Percentiles rank a stretch among this genome's conserved stretches.
Evolutionary conservation across 1,139 yeast species (phyloP).

Genomic region (Zygosaccharomyces sapae): DNA sequence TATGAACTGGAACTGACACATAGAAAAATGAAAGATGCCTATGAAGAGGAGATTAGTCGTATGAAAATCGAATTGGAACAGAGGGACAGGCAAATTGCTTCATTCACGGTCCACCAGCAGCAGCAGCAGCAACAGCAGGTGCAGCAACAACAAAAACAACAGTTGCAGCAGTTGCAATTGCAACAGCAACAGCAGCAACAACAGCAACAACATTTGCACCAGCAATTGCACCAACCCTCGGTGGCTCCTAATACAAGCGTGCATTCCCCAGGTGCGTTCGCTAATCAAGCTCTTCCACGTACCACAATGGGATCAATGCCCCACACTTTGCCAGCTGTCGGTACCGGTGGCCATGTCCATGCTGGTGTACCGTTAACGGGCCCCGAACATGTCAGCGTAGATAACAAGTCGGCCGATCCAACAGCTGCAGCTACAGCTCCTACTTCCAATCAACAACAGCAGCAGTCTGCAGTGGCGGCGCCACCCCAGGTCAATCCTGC

Average conservation of each 20-base stretch:
- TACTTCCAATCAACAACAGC: background rate
- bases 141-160: constrained; percentile 11
- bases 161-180: constrained; percentile 11
- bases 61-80: constrained; percentile 82
- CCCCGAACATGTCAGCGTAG: constrained; percentile 3
- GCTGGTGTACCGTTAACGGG: constrained; percentile 1
- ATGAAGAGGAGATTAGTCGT: constrained; percentile 86
- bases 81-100: constrained; percentile 56
- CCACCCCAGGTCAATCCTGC: constrained; percentile 2
- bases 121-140: constrained; percentile 32
- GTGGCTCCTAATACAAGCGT: constrained; percentile 7
- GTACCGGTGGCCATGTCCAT: constrained; percentile 6
- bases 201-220: constrained; percentile 4
- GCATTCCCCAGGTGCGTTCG: constrained; percentile 8
- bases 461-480: constrained; percentile 1
- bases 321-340: constrained; percentile 11
- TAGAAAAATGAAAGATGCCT: constrained; percentile 90
- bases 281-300: constrained; percentile 8
- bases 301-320: constrained; percentile 5
- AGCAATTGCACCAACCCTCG: constrained; percentile 20
- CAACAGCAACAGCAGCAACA: constrained; percentile 30
- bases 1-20: constrained; percentile 93
- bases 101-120: constrained; percentile 36
- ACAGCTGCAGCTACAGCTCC: background rate
- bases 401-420: background rate